Base-by-base conservation (phyloP, 495 filamentous ascomycete species). In the Xylaria scruposa region DNA sequence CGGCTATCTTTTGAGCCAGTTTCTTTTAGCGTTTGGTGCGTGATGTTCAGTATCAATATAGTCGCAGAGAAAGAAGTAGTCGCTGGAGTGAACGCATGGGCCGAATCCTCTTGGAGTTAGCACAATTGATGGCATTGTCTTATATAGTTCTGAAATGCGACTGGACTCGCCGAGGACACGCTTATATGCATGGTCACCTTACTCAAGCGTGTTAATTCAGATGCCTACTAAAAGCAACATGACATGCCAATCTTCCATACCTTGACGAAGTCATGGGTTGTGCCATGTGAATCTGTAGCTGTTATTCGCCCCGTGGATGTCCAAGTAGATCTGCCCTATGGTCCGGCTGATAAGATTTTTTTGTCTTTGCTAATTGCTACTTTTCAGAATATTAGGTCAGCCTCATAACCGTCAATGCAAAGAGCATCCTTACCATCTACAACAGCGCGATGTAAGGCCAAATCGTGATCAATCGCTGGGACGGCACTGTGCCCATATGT, bases 11-110 rank as follows among this genome's bases (percentile, higher is more conserved):
- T 2, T 31, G 12, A 5, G 31, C 44, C 7, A 73, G 66, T 33
- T 69, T n/a, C n/a, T 26, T 6, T 15, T 47, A 12, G 73, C 68
- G 38, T 73, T 49, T 13, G 73, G 73, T 4, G 12, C 17, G 4
- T 6, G 42, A 33, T 60, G 61, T 3, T 29, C 61, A 46, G 49
- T 64, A 19, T 8, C 7, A 9, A 64, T 9, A n/a, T 44, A 64
- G 15, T 64, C 61, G 7, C 42, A 44, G 42, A 64, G 61, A 33
- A 46, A 64, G 26, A 64, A 64, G 7, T 26, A 64, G 42, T 12
- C 61, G 12, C 12, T 13, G 13, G 24, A 44, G 42, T 64, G 42
- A 7, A 64, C 2, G 8, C 42, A 64, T n/a, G 38, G 38, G 13
- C 61, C 61, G 26, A 44, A 42, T 42, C 12, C 40, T 6, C 12